These are phyloP conservation scores for Melampsora medusae DNA, from an alignment of 1,284 basidiomycete genomes.

Conservation along the genomic window DNA sequence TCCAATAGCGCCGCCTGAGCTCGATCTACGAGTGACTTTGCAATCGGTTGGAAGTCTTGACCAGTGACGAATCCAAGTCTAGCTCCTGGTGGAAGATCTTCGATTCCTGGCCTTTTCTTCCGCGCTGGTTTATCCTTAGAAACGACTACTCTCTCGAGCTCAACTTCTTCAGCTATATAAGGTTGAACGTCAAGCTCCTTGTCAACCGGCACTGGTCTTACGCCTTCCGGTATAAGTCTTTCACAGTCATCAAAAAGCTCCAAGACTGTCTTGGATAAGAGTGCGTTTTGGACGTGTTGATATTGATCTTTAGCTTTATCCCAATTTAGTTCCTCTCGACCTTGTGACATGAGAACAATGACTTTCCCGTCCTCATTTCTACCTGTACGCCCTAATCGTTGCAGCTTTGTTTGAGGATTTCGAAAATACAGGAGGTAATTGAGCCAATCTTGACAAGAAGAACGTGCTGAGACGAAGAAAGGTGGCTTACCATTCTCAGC, in stretches of 20 bases:
- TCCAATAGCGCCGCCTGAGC: conserved; percentile 27
- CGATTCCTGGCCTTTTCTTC: conserved; percentile 34
- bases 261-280: conserved; percentile 77
- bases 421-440: not conserved
- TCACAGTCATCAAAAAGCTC: conserved; percentile 90
- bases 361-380: conserved; percentile 86
- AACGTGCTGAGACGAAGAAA: not conserved
- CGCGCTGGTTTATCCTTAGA: conserved; percentile 17
- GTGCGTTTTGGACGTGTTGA: conserved; percentile 81
- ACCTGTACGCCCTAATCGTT: conserved; percentile 92
- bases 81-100: conserved; percentile 50
- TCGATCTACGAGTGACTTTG: conserved; percentile 14
- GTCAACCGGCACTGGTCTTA: conserved; percentile 75
- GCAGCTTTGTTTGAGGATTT: conserved; percentile 64
- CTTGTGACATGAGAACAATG: conserved; percentile 86
- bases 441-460: not conserved
- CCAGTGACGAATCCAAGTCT: conserved; percentile 37
- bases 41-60: conserved; percentile 17
- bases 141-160: conserved; percentile 37
- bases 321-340: conserved; percentile 87
- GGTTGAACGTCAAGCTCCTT: conserved; percentile 64
- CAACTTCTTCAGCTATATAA: conserved; percentile 52
- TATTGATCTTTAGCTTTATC: conserved; percentile 84
- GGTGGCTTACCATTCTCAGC: conserved; percentile 82
- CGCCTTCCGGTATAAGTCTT: conserved; percentile 74